These are phyloP conservation scores for Mallotus repandus DNA, from an alignment of 441 rosid species.

Conservation along the genomic window DNA sequence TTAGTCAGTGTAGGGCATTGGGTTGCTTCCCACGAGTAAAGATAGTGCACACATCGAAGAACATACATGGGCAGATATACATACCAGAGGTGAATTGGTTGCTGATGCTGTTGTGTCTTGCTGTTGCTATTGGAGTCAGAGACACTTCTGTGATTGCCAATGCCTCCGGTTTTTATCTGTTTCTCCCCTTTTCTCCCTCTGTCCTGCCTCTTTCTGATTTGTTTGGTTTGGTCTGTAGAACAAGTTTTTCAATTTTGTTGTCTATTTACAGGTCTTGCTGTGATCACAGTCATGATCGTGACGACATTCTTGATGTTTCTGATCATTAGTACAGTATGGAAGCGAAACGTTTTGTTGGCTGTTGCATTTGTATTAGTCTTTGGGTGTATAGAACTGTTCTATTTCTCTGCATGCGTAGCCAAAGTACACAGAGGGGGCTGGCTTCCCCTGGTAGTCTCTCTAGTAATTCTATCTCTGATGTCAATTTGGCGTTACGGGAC, in stretches of 20 bases:
- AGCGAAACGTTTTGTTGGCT: conserved; percentile 17
- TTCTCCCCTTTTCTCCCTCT: neutral
- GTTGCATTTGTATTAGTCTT: conserved; percentile 20
- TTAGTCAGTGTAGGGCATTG: conserved; percentile 29
- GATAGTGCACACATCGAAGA: conserved; percentile 33
- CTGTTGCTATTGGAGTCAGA: conserved; percentile 27
- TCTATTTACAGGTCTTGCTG: conserved; percentile 28
- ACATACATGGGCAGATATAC: conserved; percentile 36
- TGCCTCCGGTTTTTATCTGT: conserved; percentile 25
- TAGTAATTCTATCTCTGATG: conserved; percentile 23
- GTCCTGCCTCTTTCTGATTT: neutral
- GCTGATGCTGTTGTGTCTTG: conserved; percentile 33
- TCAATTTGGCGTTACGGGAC: conserved; percentile 31
- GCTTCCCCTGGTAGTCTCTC: conserved; percentile 28
- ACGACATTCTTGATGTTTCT: conserved; percentile 34
- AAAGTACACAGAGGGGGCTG: conserved; percentile 34
- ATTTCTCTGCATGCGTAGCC: conserved; percentile 25
- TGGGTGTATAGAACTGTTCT: conserved; percentile 25
- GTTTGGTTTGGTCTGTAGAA: too few relatives aligned
- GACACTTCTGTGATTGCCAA: conserved; percentile 26
- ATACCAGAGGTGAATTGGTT: conserved; percentile 41
- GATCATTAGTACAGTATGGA: conserved; percentile 27
- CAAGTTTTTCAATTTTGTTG: neutral
- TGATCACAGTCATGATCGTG: conserved; percentile 30
- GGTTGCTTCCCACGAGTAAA: conserved; percentile 36